These are phyloP conservation scores for Silene noctiflora DNA, from an alignment of 179 eudicot genomes.

Conservation along the genomic window DNA sequence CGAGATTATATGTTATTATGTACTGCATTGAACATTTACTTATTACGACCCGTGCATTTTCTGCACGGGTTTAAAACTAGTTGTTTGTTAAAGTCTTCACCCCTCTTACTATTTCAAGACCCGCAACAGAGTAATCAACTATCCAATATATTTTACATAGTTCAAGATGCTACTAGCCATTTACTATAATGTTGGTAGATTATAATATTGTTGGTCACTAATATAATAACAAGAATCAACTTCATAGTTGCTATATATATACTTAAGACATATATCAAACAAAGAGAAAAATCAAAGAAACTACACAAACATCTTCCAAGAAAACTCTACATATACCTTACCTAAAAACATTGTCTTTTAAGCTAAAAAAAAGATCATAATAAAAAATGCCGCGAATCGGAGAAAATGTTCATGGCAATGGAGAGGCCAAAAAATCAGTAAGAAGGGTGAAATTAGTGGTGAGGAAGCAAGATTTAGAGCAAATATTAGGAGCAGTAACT, in stretches of 20 bases:
- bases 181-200: not conserved
- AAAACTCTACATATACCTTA: too few relatives aligned
- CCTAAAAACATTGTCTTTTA: not conserved
- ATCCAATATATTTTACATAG: too few relatives aligned
- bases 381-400: conserved; percentile 10
- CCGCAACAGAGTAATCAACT: too few relatives aligned
- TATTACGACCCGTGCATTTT: too few relatives aligned
- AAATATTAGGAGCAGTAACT: conserved; percentile 18
- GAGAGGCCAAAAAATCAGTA: conserved; percentile 12
- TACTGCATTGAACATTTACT: too few relatives aligned
- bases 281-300: not conserved
- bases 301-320: not conserved
- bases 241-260: not conserved
- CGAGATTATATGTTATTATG: too few relatives aligned
- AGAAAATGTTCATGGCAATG: not conserved
- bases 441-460: conserved; percentile 26
- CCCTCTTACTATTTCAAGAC: too few relatives aligned
- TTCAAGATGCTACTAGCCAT: not conserved
- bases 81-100: too few relatives aligned
- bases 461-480: conserved; percentile 22
- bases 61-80: too few relatives aligned
- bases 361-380: not conserved
- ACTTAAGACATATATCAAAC: not conserved
- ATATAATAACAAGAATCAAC: not conserved
- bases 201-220: not conserved